These are phyloP conservation scores for Kitagawia praeruptora DNA, from an alignment of 129 eudicot species.

Conservation along the genomic window DNA sequence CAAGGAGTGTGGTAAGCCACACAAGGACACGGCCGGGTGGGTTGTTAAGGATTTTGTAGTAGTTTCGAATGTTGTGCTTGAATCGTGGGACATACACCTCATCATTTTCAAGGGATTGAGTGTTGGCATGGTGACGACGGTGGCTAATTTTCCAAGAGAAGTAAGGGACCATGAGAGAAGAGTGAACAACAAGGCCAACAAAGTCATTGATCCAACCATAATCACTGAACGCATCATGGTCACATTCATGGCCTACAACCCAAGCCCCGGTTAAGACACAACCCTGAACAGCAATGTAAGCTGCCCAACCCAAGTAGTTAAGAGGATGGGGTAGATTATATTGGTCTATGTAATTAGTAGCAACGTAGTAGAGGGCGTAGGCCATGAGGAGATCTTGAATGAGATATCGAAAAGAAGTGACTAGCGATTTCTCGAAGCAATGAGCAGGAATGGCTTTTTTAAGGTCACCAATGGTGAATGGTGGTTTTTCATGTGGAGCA, in stretches of 20 bases:
- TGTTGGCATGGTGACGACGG: constrained; percentile 2
- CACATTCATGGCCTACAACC: background rate
- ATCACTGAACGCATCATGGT: background rate
- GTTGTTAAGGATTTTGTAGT: background rate
- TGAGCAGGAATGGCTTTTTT: background rate
- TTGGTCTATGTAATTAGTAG: background rate
- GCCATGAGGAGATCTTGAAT: background rate
- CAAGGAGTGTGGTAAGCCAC: background rate
- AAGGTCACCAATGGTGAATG: background rate
- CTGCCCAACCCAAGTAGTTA: background rate
- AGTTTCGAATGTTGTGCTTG: background rate
- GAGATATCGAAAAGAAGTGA: background rate
- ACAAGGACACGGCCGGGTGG: constrained; percentile 2
- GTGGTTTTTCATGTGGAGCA: constrained; percentile 1
- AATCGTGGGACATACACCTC: constrained; percentile 1
- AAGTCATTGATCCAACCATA: background rate
- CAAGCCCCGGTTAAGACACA: background rate
- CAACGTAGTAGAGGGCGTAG: background rate
- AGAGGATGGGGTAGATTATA: background rate
- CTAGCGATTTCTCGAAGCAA: background rate
- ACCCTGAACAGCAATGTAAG: background rate
- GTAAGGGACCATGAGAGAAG: background rate
- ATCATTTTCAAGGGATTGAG: constrained; percentile 3
- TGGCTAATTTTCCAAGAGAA: constrained; percentile 5
- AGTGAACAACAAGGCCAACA: background rate